Evolutionary conservation across 768 basidiomycete species (phyloP), one percentile per base, ranked within the genome.

Genomic region (Panaeolus cyanescens): DNA sequence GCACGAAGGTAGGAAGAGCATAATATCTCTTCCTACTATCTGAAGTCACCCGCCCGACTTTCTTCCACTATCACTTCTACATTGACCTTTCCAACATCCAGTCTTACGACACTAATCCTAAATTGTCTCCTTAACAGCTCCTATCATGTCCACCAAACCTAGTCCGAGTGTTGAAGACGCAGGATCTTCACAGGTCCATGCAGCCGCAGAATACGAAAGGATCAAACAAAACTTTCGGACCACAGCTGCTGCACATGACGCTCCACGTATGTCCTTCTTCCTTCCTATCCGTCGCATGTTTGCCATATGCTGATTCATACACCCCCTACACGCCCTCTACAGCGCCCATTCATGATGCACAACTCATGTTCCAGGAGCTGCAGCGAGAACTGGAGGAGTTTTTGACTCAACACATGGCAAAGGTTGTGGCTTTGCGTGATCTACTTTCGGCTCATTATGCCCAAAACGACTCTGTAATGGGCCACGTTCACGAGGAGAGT

Each of bases 311-410:
- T 32, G 32, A 57, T 32, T 10, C n/a, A 20, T 54, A 25, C 28
- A 22, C 33, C 9, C 20, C 40, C 9, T 12, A 32, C 31, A 28
- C 31, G 22, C 20, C 15, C 13, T 50, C 39, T 12, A 12, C 45
- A 67, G 67, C 37, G 54, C 64, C 68, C 32, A 32, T 64, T 19
- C 42, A 59, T 17, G 66, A 68, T 32, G 54, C 62, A 4, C 67
- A 69, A 30, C 56, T 45, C 2, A 55, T 62, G 2, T 67, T 72
- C 20, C 65, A 70, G 58, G 62, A 67, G 19, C 58, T 70, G 25
- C 71, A 72, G 32, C 62, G 58, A 15, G 69, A 72, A 42, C 55
- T 72, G 33, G 63, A 69, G 31, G 62, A 61, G 15, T 72, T 72
- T 40, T 54, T 72, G 13, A 57, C 50, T 8, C 54, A 65, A 4